A percentile compares a stretch with the other conserved stretches of the same genome.
phyloP scores from a whole-genome alignment of 345 rosid species.

The Arabidopsis suecica region DNA sequence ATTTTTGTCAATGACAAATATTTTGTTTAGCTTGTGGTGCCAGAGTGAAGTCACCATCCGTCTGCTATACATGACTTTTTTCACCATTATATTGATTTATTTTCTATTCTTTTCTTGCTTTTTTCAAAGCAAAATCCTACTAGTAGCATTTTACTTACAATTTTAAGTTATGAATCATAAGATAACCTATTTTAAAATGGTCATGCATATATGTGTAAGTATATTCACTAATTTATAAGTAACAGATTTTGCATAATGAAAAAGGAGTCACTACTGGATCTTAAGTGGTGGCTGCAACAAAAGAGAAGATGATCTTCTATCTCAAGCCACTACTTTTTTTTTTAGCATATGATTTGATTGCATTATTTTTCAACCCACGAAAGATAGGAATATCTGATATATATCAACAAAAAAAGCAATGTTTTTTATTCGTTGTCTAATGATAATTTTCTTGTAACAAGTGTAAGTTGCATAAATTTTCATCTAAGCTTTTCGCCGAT shows the following conservation, averaged over 20 bases:
- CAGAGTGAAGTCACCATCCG: conserved; percentile 43
- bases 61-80: conserved; percentile 29
- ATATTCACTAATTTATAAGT: not conserved
- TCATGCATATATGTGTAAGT: conserved; percentile 21
- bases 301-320: not conserved
- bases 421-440: not conserved
- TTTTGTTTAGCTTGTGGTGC: conserved; percentile 38
- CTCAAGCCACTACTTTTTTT: conserved; percentile 1
- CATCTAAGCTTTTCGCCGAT: conserved; percentile 5
- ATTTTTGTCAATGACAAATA: conserved; percentile 26
- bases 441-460: not conserved
- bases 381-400: conserved; percentile 15
- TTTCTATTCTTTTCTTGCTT: conserved; percentile 12
- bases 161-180: conserved; percentile 3
- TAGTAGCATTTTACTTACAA: not conserved
- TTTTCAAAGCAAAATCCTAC: conserved; percentile 12
- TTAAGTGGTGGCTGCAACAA: not conserved
- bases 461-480: not conserved
- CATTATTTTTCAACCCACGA: not conserved
- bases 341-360: not conserved
- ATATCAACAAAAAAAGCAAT: not conserved
- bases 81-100: conserved; percentile 15
- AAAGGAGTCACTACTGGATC: not conserved
- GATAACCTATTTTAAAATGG: not conserved
- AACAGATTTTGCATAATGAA: not conserved